Evolutionary conservation across 2,329 filamentous ascomycete species (phyloP).

Genomic region (Corinectria fuckeliana): DNA sequence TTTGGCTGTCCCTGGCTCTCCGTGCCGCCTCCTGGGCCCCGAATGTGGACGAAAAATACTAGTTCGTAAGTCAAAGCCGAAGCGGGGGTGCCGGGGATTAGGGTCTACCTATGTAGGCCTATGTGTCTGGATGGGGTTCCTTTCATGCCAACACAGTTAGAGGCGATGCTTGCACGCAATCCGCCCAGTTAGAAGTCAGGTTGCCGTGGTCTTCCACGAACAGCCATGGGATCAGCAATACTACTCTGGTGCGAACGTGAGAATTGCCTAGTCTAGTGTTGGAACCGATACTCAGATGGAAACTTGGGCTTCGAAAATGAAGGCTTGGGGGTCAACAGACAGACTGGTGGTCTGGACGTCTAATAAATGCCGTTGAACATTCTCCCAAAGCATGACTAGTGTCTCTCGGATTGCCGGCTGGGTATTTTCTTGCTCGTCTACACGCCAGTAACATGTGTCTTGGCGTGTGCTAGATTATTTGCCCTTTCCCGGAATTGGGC

Average conservation of each 20-base stretch:
- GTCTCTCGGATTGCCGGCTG: background rate
- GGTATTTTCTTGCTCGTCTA: conserved; percentile 2
- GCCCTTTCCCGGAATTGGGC: background rate
- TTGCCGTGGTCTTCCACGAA: background rate
- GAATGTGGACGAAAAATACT: conserved; percentile 7
- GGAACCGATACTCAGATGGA: background rate
- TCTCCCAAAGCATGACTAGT: conserved; percentile 10
- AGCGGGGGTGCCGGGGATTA: conserved; percentile 3
- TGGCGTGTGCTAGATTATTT: background rate
- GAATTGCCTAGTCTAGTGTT: background rate
- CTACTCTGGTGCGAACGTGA: background rate
- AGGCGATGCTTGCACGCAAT: background rate
- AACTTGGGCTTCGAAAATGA: background rate
- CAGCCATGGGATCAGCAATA: background rate
- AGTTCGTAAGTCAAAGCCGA: conserved; percentile 16
- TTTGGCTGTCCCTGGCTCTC: conserved; percentile 2
- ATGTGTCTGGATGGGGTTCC: background rate
- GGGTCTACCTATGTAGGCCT: no score
- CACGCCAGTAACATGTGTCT: background rate
- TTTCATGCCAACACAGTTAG: background rate
- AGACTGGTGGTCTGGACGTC: conserved; percentile 3
- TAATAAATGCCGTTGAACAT: conserved; percentile 8
- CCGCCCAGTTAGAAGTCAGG: background rate
- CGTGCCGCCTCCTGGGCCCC: conserved; percentile 18
- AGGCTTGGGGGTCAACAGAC: no score